These are phyloP conservation scores for Kwoniella sp. DNA, from an alignment of 768 basidiomycete genomes.

Conservation along the genomic window DNA sequence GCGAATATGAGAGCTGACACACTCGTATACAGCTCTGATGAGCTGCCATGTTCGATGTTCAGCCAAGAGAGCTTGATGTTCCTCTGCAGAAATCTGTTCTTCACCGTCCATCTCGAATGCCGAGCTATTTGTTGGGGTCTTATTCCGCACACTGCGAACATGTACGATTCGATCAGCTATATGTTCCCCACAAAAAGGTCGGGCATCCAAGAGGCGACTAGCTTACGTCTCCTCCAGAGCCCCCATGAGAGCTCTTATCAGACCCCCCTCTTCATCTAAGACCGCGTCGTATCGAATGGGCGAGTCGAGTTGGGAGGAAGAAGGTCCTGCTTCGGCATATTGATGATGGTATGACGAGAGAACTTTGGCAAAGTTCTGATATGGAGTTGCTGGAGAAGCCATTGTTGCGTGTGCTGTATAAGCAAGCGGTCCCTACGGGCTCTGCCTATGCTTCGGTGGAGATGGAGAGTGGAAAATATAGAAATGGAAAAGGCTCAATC, in stretches of 20 bases:
- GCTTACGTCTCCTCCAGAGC: constrained; percentile 41
- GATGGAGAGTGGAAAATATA: neutral
- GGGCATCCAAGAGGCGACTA: neutral
- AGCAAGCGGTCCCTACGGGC: too few species aligned
- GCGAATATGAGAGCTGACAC: constrained; percentile 5
- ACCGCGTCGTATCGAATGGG: constrained; percentile 42
- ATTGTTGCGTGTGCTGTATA: too few species aligned
- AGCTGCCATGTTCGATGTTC: constrained; percentile 53
- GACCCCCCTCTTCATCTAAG: constrained; percentile 42
- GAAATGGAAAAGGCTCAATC: too few species aligned
- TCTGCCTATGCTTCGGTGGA: too few species aligned
- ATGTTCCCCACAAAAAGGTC: too few species aligned
- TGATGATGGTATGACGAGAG: constrained; percentile 45
- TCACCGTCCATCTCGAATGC: constrained; percentile 28
- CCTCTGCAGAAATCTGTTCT: constrained; percentile 37
- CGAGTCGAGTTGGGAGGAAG: constrained; percentile 36
- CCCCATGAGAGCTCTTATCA: constrained; percentile 39
- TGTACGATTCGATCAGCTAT: neutral
- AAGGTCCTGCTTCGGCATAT: constrained; percentile 45
- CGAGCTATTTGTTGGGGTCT: constrained; percentile 14
- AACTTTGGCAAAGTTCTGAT: constrained; percentile 43
- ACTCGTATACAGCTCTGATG: constrained; percentile 42
- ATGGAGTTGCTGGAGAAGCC: constrained; percentile 24
- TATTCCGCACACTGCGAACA: constrained; percentile 27
- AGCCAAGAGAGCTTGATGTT: constrained; percentile 34